These are phyloP conservation scores for Arctium minus DNA, from an alignment of 129 eudicot genomes.

Conservation along the genomic window DNA sequence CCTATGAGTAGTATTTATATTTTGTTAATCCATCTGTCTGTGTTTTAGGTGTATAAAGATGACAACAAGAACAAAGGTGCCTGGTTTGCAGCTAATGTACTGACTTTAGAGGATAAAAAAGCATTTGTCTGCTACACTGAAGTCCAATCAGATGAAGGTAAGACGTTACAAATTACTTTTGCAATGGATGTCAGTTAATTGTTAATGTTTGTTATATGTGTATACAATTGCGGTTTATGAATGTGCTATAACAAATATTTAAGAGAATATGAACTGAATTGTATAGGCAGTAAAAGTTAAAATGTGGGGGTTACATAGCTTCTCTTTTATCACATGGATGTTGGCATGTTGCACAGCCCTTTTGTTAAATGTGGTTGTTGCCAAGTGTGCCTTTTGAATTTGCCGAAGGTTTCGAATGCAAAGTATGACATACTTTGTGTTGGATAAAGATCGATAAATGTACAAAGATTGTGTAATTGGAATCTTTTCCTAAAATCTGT, in stretches of 20 bases:
- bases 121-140: conserved; percentile 65
- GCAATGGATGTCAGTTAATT: neutral
- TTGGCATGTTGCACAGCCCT: neutral
- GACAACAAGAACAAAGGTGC: conserved; percentile 46
- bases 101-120: conserved; percentile 56
- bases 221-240: neutral
- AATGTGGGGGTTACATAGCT: neutral
- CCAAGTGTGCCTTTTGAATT: too few species aligned
- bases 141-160: conserved; percentile 70
- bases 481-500: too few species aligned
- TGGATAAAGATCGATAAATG: neutral
- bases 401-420: neutral
- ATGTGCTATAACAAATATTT: neutral
- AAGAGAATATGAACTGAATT: neutral
- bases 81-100: conserved; percentile 75
- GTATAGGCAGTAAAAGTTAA: neutral
- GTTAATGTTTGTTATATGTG: neutral
- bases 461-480: neutral
- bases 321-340: neutral
- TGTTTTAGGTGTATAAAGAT: conserved; percentile 62
- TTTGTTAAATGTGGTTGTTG: neutral
- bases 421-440: neutral
- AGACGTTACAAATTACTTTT: conserved; percentile 6
- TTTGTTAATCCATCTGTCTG: conserved; percentile 6
- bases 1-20: neutral